These are phyloP conservation scores for Tolypocladium paradoxum DNA, from an alignment of 2,329 filamentous ascomycete species.

Conservation along the genomic window DNA sequence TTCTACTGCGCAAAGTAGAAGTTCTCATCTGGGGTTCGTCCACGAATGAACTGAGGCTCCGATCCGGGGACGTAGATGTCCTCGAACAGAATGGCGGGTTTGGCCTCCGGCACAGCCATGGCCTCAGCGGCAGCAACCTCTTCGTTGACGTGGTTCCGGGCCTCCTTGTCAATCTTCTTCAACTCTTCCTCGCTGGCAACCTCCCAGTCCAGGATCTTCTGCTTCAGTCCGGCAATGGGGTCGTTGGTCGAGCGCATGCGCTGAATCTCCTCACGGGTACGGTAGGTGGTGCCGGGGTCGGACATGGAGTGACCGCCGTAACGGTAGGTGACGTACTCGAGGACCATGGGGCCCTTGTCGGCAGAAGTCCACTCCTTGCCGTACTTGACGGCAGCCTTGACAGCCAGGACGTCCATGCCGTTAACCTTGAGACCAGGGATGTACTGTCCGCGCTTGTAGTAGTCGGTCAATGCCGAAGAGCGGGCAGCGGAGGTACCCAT, in stretches of 20 bases:
- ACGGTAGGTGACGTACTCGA: conserved; percentile 98
- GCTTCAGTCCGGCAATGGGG: conserved; percentile 94
- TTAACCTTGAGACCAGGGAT: conserved; percentile 99
- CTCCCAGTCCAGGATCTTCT: conserved; percentile 94
- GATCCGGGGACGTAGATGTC: conserved; percentile 87
- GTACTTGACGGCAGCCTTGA: conserved; percentile 92
- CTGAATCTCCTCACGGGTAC: conserved; percentile 98
- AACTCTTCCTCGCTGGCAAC: conserved; percentile 89
- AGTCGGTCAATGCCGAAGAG: conserved; percentile 92
- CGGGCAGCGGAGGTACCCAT: conserved; percentile 97
- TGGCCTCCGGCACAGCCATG: conserved; percentile 72
- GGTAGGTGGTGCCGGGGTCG: conserved; percentile 97
- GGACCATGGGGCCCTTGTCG: conserved; percentile 86
- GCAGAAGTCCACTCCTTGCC: conserved; percentile 76
- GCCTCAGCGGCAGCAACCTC: conserved; percentile 87
- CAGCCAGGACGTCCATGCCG: conserved; percentile 97
- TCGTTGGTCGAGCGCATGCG: conserved; percentile 99
- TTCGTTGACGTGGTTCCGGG: conserved; percentile 70
- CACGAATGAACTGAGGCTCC: conserved; percentile 81
- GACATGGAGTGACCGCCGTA: conserved; percentile 99
- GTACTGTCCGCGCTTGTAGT: conserved; percentile 99
- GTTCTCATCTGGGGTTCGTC: conserved; percentile 84
- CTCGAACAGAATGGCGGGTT: conserved; percentile 78
- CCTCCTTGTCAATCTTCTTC: conserved; percentile 92
- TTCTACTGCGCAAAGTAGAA: conserved; percentile 65